Conservation (phyloP, 31 red algal genomes). For the Endocladia muricata region DNA sequence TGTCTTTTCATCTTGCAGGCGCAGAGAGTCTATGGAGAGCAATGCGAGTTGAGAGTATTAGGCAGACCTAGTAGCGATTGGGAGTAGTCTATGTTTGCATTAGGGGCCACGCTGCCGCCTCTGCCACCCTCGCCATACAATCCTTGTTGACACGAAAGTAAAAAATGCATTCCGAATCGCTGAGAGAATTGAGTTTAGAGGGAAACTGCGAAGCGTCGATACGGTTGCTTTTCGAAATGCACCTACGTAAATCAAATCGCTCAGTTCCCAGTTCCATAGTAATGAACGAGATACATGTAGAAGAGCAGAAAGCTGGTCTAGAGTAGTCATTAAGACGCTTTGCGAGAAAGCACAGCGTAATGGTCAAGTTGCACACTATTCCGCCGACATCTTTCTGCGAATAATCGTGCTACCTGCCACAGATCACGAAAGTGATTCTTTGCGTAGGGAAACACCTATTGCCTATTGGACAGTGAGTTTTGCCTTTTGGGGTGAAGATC, state of each 20-base stretch:
- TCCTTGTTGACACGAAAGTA: background rate
- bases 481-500: no score
- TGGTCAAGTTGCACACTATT: background rate
- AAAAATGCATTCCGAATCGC: background rate
- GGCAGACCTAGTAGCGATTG: background rate
- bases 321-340: background rate
- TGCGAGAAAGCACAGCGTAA: conserved; percentile 1
- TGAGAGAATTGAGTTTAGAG: conserved; percentile 17
- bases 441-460: background rate
- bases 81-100: background rate
- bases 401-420: conserved; percentile 12
- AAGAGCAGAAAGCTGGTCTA: background rate
- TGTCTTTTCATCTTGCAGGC: conserved; percentile 1
- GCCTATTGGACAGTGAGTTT: no score
- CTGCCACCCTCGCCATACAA: background rate
- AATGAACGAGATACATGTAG: conserved; percentile 1
- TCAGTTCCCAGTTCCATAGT: background rate
- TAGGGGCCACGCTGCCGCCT: background rate
- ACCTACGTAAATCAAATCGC: background rate
- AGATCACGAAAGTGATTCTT: background rate
- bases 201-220: background rate
- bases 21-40: background rate
- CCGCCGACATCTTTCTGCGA: background rate
- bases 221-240: background rate
- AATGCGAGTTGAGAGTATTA: conserved; percentile 11